phyloP scores from a whole-genome alignment of 2,329 filamentous ascomycete species.

The Ophiostoma himal-ulmi region DNA sequence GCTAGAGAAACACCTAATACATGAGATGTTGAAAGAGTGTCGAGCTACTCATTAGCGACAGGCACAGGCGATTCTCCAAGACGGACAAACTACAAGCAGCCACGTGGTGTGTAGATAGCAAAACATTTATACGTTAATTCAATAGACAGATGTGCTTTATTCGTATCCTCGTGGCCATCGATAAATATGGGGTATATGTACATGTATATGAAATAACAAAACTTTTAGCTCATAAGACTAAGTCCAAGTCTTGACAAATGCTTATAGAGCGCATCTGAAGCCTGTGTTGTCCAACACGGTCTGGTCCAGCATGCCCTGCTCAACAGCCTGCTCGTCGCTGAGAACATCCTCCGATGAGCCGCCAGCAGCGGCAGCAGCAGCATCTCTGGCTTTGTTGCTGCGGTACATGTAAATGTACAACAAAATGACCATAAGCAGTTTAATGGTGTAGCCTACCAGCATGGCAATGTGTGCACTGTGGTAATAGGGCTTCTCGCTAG shows the following conservation, averaged over 20 bases:
- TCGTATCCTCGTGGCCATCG: background rate
- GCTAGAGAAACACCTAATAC: too few relatives aligned
- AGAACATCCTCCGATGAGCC: constrained; percentile 25
- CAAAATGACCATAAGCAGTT: constrained; percentile 44
- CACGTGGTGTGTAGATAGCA: too few relatives aligned
- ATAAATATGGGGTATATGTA: background rate
- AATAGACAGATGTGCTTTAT: background rate
- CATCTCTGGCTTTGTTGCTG: constrained; percentile 49
- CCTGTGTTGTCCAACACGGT: constrained; percentile 30
- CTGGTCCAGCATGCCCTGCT: constrained; percentile 26
- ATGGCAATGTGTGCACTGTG: constrained; percentile 48
- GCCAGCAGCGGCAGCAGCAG: constrained; percentile 39
- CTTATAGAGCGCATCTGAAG: constrained; percentile 28
- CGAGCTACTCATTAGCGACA: too few relatives aligned
- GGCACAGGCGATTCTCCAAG: too few relatives aligned
- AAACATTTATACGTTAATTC: too few relatives aligned
- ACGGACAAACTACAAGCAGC: too few relatives aligned
- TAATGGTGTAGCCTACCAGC: constrained; percentile 50
- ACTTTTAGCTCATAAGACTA: background rate
- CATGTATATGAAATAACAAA: background rate
- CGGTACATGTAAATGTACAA: constrained; percentile 52
- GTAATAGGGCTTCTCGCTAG: constrained; percentile 44
- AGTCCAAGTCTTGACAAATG: background rate
- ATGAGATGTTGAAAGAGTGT: too few relatives aligned
- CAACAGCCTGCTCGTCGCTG: constrained; percentile 13